Percentiles rank a stretch among this genome's conserved stretches.
These are phyloP conservation scores for Aspergillus thermomutatus DNA, from an alignment of 2,329 filamentous ascomycete genomes.

Conservation along the genomic window DNA sequence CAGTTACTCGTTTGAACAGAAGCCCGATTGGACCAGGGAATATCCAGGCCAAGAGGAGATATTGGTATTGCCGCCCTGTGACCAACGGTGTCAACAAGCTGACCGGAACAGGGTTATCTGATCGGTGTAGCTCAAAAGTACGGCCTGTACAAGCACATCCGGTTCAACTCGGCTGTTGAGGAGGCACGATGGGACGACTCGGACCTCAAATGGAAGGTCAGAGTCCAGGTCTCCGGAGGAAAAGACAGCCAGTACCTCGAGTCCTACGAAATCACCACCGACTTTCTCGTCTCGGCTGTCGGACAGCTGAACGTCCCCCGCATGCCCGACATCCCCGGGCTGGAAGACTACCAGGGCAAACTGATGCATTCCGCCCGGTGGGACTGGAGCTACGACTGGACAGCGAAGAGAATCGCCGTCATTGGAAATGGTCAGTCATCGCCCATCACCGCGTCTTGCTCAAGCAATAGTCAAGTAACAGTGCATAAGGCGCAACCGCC, in stretches of 20 bases:
- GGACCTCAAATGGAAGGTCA: conserved; percentile 50
- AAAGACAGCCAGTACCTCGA: conserved; percentile 55
- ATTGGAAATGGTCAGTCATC: conserved; percentile 55
- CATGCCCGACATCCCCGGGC: conserved; percentile 48
- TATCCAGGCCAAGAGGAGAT: conserved; percentile 62
- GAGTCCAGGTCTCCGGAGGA: conserved; percentile 47
- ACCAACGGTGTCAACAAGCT: not conserved
- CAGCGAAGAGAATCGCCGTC: conserved; percentile 55
- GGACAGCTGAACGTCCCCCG: conserved; percentile 57
- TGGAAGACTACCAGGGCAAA: conserved; percentile 51
- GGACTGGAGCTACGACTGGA: conserved; percentile 57
- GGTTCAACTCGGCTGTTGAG: conserved; percentile 55
- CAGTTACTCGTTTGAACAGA: conserved; percentile 60
- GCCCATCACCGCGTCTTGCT: no score
- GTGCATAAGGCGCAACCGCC: conserved; percentile 52
- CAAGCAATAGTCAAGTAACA: not conserved
- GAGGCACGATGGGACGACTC: conserved; percentile 54
- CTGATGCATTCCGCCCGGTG: conserved; percentile 58
- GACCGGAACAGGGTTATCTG: conserved; percentile 45
- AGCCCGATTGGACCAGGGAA: conserved; percentile 55
- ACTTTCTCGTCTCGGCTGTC: conserved; percentile 57
- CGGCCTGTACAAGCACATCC: conserved; percentile 54
- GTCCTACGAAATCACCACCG: conserved; percentile 52
- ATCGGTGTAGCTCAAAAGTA: conserved; percentile 52
- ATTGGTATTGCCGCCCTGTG: conserved; percentile 29